Percentiles rank a stretch among this genome's conserved stretches.
phyloP scores from a whole-genome alignment of 23 red algal species.

The Gracilaria vermiculophylla region DNA sequence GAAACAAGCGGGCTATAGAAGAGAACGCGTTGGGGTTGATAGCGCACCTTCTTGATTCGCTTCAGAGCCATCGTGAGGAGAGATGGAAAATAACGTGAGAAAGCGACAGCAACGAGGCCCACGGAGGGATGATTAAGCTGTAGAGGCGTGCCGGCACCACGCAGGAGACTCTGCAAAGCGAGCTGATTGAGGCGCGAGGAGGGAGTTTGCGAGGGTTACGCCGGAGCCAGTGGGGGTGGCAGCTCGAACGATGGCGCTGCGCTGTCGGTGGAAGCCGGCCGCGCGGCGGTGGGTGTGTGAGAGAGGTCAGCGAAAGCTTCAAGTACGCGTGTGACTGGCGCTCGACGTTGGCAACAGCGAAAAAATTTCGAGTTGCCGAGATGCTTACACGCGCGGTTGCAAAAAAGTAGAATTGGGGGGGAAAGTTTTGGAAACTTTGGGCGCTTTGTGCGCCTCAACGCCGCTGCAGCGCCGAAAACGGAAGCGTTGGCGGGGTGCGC shows the following conservation, averaged over 20 bases:
- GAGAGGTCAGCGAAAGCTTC: constrained; percentile 31
- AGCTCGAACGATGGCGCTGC: no score
- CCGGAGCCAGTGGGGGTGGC: no score
- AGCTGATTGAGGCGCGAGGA: background rate
- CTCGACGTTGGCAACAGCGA: constrained; percentile 5
- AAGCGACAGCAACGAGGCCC: background rate
- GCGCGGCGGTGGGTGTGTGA: background rate
- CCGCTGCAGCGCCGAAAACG: no score
- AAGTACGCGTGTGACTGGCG: constrained; percentile 31
- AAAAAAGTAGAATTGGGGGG: background rate
- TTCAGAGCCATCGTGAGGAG: constrained; percentile 41
- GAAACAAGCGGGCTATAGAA: background rate
- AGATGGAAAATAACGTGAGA: background rate
- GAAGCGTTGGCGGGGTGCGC: no score
- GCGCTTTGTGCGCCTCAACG: no score
- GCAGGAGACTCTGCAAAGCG: background rate
- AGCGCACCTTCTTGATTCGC: constrained; percentile 71
- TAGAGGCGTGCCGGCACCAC: background rate
- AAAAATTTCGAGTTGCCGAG: background rate
- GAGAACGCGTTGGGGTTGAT: background rate
- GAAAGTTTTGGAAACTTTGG: constrained; percentile 6
- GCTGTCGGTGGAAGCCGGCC: constrained; percentile 23
- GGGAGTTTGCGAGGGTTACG: no score
- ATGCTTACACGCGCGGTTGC: background rate
- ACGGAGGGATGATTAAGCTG: background rate